phyloP scores from a whole-genome alignment of 441 rosid species.

The Rhodomyrtus psidioides region DNA sequence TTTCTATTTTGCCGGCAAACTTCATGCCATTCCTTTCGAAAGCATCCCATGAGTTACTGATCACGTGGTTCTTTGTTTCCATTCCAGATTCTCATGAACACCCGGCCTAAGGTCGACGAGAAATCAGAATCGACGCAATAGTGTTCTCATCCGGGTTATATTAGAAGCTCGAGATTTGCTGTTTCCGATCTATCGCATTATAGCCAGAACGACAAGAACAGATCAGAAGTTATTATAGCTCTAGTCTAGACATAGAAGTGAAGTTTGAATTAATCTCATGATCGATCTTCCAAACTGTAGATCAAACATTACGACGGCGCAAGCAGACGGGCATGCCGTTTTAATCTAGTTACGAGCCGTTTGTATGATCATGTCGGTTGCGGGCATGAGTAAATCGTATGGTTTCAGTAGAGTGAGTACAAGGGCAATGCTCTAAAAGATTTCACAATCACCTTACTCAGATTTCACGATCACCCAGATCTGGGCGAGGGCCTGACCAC shows the following conservation, averaged over 20 bases:
- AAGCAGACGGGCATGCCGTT: not conserved
- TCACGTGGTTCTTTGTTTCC: not conserved
- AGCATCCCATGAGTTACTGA: not conserved
- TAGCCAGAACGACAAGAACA: not conserved
- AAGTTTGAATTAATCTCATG: not conserved
- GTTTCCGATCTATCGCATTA: not conserved
- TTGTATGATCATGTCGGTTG: not conserved
- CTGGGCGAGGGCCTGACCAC: not conserved
- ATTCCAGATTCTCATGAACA: slow-evolving; percentile 28
- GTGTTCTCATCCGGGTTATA: not conserved
- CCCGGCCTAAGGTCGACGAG: slow-evolving; percentile 33
- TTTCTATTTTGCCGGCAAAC: not conserved
- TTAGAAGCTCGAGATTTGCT: not conserved
- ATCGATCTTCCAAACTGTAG: not conserved
- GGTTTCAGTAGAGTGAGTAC: not conserved
- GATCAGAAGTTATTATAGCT: not conserved
- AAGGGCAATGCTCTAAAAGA: not conserved
- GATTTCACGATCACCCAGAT: not conserved
- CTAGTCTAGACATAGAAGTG: not conserved
- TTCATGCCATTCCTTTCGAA: not conserved
- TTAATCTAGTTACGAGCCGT: not conserved
- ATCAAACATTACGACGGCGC: not conserved
- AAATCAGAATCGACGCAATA: slow-evolving; percentile 3
- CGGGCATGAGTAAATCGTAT: not conserved
- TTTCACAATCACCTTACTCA: no score